phyloP scores from a whole-genome alignment of 1,284 basidiomycete genomes.

The Schizophyllum amplum region DNA sequence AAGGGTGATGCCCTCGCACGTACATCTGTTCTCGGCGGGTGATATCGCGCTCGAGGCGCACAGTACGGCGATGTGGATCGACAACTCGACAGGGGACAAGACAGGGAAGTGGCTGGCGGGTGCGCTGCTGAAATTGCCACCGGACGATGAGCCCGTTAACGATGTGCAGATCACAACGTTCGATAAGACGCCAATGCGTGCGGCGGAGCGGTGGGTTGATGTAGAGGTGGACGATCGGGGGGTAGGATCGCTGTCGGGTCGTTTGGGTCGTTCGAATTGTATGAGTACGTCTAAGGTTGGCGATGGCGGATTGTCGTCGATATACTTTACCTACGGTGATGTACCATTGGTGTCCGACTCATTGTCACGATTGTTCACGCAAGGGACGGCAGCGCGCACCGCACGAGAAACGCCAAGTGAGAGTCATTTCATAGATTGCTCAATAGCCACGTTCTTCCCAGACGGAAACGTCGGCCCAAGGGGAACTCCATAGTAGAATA shows the following conservation, averaged over 20 bases:
- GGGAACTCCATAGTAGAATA: background rate
- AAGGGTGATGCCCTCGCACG: constrained; percentile 42
- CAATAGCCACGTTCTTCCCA: no score
- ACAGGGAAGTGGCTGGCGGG: constrained; percentile 52
- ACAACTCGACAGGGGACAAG: constrained; percentile 46
- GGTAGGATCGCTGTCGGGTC: constrained; percentile 49
- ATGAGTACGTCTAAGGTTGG: constrained; percentile 5
- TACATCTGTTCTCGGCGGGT: constrained; percentile 48
- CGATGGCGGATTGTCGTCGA: no score
- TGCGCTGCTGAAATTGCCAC: constrained; percentile 20
- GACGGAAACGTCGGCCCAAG: no score
- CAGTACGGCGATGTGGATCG: constrained; percentile 58
- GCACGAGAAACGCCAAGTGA: no score
- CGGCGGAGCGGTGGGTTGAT: constrained; percentile 38
- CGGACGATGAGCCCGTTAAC: constrained; percentile 9
- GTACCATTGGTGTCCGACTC: no score
- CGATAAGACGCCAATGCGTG: constrained; percentile 32
- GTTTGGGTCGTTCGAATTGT: background rate
- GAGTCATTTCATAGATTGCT: no score
- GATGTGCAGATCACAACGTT: constrained; percentile 29
- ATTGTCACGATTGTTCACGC: no score
- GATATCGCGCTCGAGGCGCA: constrained; percentile 47
- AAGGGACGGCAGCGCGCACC: no score
- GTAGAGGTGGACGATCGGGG: constrained; percentile 49
- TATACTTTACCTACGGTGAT: no score